Base-by-base conservation (phyloP, 164 flowering plant genomes). In the Nymphaea thermarum region DNA sequence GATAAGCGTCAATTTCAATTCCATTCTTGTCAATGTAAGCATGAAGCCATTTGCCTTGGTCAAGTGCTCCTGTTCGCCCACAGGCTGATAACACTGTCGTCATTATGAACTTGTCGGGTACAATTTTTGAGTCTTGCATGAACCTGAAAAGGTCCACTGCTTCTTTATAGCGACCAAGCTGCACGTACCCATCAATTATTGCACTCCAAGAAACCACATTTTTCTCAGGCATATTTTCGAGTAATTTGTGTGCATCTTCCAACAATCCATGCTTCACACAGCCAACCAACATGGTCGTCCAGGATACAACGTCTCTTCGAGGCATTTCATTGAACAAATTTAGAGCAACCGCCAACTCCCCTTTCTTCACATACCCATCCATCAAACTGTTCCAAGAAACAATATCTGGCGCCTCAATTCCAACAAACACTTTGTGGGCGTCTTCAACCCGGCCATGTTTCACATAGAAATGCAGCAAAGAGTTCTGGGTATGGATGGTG, bases 361-460 rank as follows among this genome's bases (percentile, higher is more conserved):
- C 74, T 3, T 43, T 60, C 44, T 68, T 71, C 16, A 65, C 74
- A 45, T 62, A 71, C 66, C 74, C 74, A 75, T 65, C 74, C 11
- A 71, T 68, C 69, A 75, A 71, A 68, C 65, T 67, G 57, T 74
- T 74, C 71, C 73, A 71, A 43, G 77, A 74, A 67, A 74, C 68
- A 5, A 71, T 61, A 65, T 75, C 74, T 11, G 69, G 68, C 16
- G 55, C 62, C 59, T 66, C 66, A 68, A 71, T 71, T 53, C 55
- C 69, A 65, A 65, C 74, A 61, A 75, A 75, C 69, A 75, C 63
- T 69, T 41, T 43, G 60, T 57, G 41, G 64, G 4, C 65, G 61
- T 18, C 62, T 60, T 55, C 65, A 73, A 36, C 74, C 72, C 65
- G 66, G 25, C 66, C 4, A 5, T 47, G 55, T 14, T 61, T 68